phyloP scores from a whole-genome alignment of 2,329 filamentous ascomycete genomes.

The Massarina eburnea region DNA sequence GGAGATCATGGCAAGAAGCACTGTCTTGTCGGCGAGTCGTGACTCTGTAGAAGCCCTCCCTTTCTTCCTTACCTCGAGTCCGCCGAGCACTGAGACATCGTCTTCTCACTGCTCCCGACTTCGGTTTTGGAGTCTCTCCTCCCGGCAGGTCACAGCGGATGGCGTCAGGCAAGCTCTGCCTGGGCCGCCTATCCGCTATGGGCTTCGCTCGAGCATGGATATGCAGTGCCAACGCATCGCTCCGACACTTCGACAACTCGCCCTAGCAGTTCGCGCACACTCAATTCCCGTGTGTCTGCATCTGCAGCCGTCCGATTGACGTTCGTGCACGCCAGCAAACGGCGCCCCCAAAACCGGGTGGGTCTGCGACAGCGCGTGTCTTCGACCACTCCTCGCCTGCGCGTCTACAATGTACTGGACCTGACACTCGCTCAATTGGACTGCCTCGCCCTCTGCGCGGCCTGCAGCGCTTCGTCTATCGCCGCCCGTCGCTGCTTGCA shows the following conservation, averaged over 20 bases:
- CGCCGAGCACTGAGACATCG: no score
- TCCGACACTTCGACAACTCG: not conserved
- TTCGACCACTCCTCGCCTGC: not conserved
- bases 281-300: constrained; percentile 1
- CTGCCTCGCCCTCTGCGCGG: constrained; percentile 1
- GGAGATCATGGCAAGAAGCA: no score
- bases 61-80: no score
- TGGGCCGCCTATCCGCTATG: not conserved
- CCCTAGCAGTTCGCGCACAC: not conserved
- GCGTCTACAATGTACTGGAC: constrained; percentile 7
- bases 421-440: constrained; percentile 9
- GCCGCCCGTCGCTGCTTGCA: constrained; percentile 5
- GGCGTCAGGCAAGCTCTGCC: not conserved
- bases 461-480: constrained; percentile 2
- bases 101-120: no score
- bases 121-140: no score
- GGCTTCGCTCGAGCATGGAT: not conserved
- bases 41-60: no score
- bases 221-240: not conserved
- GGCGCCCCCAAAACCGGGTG: not conserved
- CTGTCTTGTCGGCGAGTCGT: no score
- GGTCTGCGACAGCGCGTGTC: not conserved
- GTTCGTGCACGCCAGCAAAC: not conserved
- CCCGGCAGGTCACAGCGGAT: no score
- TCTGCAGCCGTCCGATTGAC: not conserved